Evolutionary conservation across 2,329 filamentous ascomycete species (phyloP).

Genomic region (Claviceps paspali): DNA sequence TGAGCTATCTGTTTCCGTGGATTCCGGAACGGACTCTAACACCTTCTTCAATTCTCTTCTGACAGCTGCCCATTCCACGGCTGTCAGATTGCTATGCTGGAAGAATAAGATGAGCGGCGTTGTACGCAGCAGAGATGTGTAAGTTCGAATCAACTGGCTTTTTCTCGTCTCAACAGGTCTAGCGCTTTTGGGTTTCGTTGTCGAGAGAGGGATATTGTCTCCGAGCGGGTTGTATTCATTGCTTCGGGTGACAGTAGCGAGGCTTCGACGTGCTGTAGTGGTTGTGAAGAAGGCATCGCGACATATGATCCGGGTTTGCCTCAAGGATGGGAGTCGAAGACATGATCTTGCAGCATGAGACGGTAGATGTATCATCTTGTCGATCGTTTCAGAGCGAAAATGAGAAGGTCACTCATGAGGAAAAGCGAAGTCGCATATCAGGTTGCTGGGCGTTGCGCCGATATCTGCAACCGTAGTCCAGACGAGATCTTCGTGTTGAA

Average conservation of each 20-base stretch:
- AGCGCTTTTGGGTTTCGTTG: conserved; percentile 71
- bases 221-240: conserved; percentile 14
- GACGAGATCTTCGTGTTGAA: too few relatives aligned
- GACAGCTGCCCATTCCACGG: conserved; percentile 42
- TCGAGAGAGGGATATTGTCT: conserved; percentile 38
- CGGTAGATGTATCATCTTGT: conserved; percentile 11
- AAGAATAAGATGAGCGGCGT: conserved; percentile 78
- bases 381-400: neutral
- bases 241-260: neutral
- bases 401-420: neutral
- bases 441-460: neutral
- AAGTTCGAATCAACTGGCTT: conserved; percentile 71
- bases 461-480: too few relatives aligned
- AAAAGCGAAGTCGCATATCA: neutral
- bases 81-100: conserved; percentile 52
- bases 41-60: conserved; percentile 28
- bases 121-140: conserved; percentile 75
- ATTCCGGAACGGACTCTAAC: conserved; percentile 25
- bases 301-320: neutral
- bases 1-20: conserved; percentile 9
- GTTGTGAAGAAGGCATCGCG: conserved; percentile 12
- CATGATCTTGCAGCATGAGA: conserved; percentile 8
- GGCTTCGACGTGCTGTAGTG: conserved; percentile 1
- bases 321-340: conserved; percentile 8
- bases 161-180: conserved; percentile 78